A percentile compares a stretch with the other conserved stretches of the same genome.
Conservation (phyloP, 83 land plant species). For the Thuja plicata region DNA sequence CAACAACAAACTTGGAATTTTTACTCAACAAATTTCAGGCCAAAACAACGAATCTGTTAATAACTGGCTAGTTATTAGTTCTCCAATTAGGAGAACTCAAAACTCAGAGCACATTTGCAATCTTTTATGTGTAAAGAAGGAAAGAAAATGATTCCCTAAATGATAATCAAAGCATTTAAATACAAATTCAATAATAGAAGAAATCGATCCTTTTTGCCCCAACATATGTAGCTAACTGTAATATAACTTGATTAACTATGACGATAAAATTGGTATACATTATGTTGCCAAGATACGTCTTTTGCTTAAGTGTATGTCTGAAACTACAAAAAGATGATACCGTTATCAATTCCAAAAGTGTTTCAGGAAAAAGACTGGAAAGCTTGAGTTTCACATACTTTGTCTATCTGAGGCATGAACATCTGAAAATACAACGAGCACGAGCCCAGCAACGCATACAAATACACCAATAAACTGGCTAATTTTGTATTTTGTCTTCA, state of each 20-base stretch:
- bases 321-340: background rate
- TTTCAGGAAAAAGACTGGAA: background rate
- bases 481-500: slow-evolving; percentile 65
- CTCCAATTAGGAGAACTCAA: background rate
- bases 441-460: slow-evolving; percentile 72
- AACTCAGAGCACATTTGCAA: background rate
- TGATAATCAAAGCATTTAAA: background rate
- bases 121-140: background rate
- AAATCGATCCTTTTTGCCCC: background rate
- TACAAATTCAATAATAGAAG: background rate
- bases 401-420: slow-evolving; percentile 68
- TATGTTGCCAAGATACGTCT: background rate
- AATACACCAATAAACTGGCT: slow-evolving; percentile 57
- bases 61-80: background rate
- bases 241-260: background rate
- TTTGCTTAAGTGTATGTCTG: background rate
- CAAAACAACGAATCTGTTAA: background rate
- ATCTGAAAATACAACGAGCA: slow-evolving; percentile 80
- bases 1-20: background rate
- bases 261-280: background rate
- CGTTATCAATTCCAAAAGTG: slow-evolving; percentile 1
- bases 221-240: background rate
- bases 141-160: background rate
- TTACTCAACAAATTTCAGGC: background rate
- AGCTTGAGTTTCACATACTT: slow-evolving; percentile 31